Percentiles rank a stretch among this genome's conserved stretches.
Conservation (phyloP, 2,329 filamentous ascomycete species). For the Penicillium sp. region DNA sequence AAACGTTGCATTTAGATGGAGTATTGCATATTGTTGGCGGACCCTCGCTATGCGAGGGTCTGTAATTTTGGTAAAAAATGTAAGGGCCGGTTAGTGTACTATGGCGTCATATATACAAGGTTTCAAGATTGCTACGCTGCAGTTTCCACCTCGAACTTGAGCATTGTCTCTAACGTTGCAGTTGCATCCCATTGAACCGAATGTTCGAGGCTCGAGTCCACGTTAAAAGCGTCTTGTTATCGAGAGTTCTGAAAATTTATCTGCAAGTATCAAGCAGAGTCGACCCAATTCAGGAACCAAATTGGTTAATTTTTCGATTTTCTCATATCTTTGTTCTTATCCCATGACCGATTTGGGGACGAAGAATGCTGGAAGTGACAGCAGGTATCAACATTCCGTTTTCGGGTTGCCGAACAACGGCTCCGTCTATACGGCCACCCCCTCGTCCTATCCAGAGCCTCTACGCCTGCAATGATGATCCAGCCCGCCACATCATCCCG, state of each 20-base stretch:
- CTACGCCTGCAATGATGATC: constrained; percentile 6
- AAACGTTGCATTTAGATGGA: too few relatives aligned
- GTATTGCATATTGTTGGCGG: too few relatives aligned
- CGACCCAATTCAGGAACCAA: not conserved
- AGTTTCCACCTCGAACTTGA: constrained; percentile 20
- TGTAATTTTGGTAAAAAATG: too few relatives aligned
- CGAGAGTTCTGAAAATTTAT: not conserved
- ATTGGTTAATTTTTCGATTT: not conserved
- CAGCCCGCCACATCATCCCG: constrained; percentile 3
- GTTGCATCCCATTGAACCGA: constrained; percentile 21
- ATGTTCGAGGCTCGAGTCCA: not conserved
- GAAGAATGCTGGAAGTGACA: constrained; percentile 12
- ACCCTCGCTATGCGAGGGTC: too few relatives aligned
- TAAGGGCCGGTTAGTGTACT: too few relatives aligned
- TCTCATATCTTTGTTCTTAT: not conserved
- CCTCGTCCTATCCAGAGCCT: not conserved
- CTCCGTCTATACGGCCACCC: constrained; percentile 9
- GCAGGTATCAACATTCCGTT: constrained; percentile 20
- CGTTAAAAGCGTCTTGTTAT: constrained; percentile 2
- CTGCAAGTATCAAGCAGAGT: not conserved
- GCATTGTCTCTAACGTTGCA: constrained; percentile 27
- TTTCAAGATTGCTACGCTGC: constrained; percentile 15
- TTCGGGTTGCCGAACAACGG: constrained; percentile 18
- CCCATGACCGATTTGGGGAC: not conserved
- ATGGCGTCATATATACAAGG: constrained; percentile 15